phyloP scores from a whole-genome alignment of 2,329 filamentous ascomycete species.

The Arthrobotrys sinensis region DNA sequence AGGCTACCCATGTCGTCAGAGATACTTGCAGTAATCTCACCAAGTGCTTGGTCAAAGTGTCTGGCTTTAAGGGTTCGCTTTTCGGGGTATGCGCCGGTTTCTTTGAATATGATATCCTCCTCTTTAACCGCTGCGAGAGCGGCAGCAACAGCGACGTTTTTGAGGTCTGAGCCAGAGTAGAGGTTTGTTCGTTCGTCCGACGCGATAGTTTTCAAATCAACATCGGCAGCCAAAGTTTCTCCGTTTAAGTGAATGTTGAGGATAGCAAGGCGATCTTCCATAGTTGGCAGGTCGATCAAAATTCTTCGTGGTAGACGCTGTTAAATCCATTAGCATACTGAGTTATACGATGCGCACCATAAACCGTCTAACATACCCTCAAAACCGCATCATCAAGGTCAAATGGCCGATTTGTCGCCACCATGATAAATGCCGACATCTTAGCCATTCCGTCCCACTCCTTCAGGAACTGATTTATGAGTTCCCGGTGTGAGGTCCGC shows the following conservation, averaged over 20 bases:
- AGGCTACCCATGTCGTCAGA: slow-evolving; percentile 93
- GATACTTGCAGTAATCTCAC: slow-evolving; percentile 92
- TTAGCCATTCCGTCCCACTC: slow-evolving; percentile 96
- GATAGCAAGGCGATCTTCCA: slow-evolving; percentile 77
- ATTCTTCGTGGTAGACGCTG: slow-evolving; percentile 64
- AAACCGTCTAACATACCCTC: slow-evolving; percentile 66
- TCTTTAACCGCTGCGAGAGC: slow-evolving; percentile 85
- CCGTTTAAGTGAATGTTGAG: slow-evolving; percentile 79
- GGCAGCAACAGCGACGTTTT: slow-evolving; percentile 84
- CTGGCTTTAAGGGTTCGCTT: slow-evolving; percentile 76
- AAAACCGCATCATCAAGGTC: slow-evolving; percentile 92
- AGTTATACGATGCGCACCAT: not conserved
- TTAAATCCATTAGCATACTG: slow-evolving; percentile 14
- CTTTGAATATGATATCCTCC: slow-evolving; percentile 70
- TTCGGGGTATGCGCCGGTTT: slow-evolving; percentile 73
- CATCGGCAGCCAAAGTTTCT: slow-evolving; percentile 75
- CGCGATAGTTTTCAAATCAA: slow-evolving; percentile 77
- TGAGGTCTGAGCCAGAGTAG: slow-evolving; percentile 87
- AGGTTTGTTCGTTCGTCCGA: slow-evolving; percentile 75
- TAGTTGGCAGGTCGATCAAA: slow-evolving; percentile 63
- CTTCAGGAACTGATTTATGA: slow-evolving; percentile 95
- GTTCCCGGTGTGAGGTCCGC: slow-evolving; percentile 83
- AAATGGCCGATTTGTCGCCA: slow-evolving; percentile 94
- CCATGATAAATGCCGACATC: slow-evolving; percentile 94
- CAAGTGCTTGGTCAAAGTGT: slow-evolving; percentile 89